phyloP scores from a whole-genome alignment of 805 yeast species.

The Hanseniaspora hatyaiensis region DNA sequence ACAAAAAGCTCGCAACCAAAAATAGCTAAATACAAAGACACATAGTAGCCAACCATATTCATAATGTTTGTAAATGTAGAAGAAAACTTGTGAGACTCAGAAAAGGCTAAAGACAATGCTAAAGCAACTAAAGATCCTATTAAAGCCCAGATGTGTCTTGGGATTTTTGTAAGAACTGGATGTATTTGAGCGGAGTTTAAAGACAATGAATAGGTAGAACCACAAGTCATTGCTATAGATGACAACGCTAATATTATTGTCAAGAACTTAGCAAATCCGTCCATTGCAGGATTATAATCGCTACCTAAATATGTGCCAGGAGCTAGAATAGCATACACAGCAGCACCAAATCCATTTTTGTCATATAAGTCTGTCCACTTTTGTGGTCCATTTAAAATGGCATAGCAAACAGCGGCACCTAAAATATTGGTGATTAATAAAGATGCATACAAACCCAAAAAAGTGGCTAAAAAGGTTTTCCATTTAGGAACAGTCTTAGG shows the following conservation, averaged over 20 bases:
- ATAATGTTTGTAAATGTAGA: conserved; percentile 71
- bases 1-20: conserved; percentile 69
- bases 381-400: conserved; percentile 20
- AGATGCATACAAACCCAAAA: conserved; percentile 55
- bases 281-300: conserved; percentile 40
- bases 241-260: conserved; percentile 68
- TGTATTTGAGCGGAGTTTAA: conserved; percentile 76
- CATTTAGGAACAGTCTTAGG: conserved; percentile 47
- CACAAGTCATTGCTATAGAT: conserved; percentile 87
- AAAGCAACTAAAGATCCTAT: conserved; percentile 62
- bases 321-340: conserved; percentile 66
- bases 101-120: conserved; percentile 75
- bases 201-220: conserved; percentile 85
- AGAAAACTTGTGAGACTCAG: conserved; percentile 44
- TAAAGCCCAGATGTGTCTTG: conserved; percentile 74
- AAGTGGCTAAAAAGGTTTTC: conserved; percentile 53
- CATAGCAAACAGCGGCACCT: conserved; percentile 60
- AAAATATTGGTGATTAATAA: conserved; percentile 59
- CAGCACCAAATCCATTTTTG: conserved; percentile 61
- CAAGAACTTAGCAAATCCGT: conserved; percentile 84
- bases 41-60: conserved; percentile 84
- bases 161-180: conserved; percentile 60
- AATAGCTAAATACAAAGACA: conserved; percentile 72
- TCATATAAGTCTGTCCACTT: conserved; percentile 39
- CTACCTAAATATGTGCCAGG: conserved; percentile 40